Evolutionary conservation across 192 early-diverging fungal species (phyloP), one percentile per base, ranked within the genome.

Genomic region (Dissophora ornata): DNA sequence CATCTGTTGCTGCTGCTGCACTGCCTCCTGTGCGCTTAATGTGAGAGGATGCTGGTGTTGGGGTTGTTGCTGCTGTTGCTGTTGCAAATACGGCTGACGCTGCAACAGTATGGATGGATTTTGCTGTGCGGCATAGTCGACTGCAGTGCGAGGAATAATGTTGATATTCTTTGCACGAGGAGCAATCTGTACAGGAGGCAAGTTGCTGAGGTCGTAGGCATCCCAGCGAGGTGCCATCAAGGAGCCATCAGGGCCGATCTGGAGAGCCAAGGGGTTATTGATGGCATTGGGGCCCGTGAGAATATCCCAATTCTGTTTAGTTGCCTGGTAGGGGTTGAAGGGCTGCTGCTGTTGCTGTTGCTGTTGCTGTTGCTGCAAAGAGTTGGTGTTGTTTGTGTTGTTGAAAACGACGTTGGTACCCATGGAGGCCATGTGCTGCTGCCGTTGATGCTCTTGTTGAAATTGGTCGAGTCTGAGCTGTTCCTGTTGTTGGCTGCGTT

Each of bases 221-320:
- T 63, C 60, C 69, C 69, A 71, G 24, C 53, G 59, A 57, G 59
- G 51, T 13, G 59, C 53, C 4, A 71, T 11, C 26, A 71, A 33
- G 2, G 69, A 51, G 13, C 69, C 69, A 22, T 71, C 69, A 34
- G 69, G 54, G 11, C 69, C 61, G 36, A 71, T 49, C 26, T 71
- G 69, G 2, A 71, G 52, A 16, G 69, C 40, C 69, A 71, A 62
- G 44, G 68, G 60, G 21, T 62, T 32, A 50, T 71, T 47, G 38
- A 71, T 71, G 34, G 69, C 69, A 57, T 71, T 71, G 13, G 69
- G 69, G n/a, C 69, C 69, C 26, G 69, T 57, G 61, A 68, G 66
- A 46, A 68, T 68, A 51, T 68, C 66, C 68, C 69, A 71, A 55
- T 58, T 63, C 53, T 71, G 52, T 30, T 70, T 70, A 32, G 19